phyloP scores from a whole-genome alignment of 2,329 filamentous ascomycete genomes.

The Kalaharituber pfeilii region DNA sequence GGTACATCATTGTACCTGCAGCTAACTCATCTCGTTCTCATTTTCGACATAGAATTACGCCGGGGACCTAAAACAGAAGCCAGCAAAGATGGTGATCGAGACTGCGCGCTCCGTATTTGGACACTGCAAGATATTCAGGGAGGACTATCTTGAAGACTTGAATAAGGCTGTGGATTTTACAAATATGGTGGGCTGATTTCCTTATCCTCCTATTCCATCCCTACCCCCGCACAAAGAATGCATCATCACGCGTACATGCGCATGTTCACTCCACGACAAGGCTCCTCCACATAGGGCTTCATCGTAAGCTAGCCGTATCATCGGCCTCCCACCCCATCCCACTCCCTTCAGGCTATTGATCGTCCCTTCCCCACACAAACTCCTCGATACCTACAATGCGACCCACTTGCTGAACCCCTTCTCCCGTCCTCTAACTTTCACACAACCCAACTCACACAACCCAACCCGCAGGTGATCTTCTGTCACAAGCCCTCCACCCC shows the following conservation, averaged over 20 bases:
- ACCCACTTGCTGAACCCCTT: neutral
- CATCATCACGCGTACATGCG: no score
- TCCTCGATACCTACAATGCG: neutral
- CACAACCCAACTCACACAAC: neutral
- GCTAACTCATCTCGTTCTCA: neutral
- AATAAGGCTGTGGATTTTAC: slow-evolving; percentile 53
- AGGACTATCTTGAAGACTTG: slow-evolving; percentile 40
- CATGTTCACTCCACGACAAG: no score
- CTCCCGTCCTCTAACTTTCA: neutral
- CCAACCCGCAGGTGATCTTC: slow-evolving; percentile 40
- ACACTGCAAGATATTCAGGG: slow-evolving; percentile 73
- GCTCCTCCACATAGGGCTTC: no score
- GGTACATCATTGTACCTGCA: neutral
- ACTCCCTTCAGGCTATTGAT: no score
- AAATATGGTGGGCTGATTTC: slow-evolving; percentile 51
- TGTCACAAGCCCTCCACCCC: slow-evolving; percentile 48
- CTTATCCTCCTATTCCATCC: neutral
- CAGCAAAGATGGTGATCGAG: slow-evolving; percentile 59
- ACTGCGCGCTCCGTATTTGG: slow-evolving; percentile 73
- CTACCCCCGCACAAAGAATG: no score
- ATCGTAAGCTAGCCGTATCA: no score
- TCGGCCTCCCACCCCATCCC: no score
- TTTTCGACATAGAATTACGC: slow-evolving; percentile 59
- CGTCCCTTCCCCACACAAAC: neutral
- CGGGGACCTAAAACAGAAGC: slow-evolving; percentile 61